Base-by-base conservation (phyloP, 129 eudicot species). In the Cynara cardunculus region DNA sequence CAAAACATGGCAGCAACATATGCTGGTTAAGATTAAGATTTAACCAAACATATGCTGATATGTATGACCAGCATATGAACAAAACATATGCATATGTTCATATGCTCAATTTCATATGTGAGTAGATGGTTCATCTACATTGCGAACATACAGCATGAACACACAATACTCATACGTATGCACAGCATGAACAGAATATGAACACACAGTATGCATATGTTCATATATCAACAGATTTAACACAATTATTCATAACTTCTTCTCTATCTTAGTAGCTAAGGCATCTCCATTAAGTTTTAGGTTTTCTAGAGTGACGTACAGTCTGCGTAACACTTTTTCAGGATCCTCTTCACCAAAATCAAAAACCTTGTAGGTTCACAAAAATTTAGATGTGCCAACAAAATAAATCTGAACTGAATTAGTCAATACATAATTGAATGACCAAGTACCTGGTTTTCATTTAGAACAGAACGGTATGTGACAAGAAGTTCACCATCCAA, bases 401-500 rank as follows among this genome's bases (percentile, higher is more conserved):
- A 68, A 61, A 30, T 28, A 18, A 0, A 21, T 19, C 6, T 11
- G 59, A 25, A 39, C 7, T 9, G 26, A 74, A 35, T 30, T 75
- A 18, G 1, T 49, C 0, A 9, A 71, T 34, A 46, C 27, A 24
- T 19, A 26, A 82, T 25, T 8, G 6, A 81, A 62, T 30, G 25
- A 12, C n/a, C 69, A 13, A 71, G 12, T 72, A 91, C 98, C 98
- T 94, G 98, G 28, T 90, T 82, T n/a, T 79, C 6, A 37, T 91
- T 92, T 10, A 94, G 86, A 65, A 94, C 83, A 71, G 94, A 79
- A 3, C 94, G 92, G 37, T 94, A 94, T 35, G 98, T 91, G 66
- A 83, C 25, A 19, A 94, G 94, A 87, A 94, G 97, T 77, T 91
- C 78, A 39, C 92, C 94, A 79, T 97, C 98, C 73, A 94, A 87